Evolutionary conservation across 169 alveolate species (phyloP), one percentile per base, ranked within the genome.

Genomic region (Perkinsus marinus): DNA sequence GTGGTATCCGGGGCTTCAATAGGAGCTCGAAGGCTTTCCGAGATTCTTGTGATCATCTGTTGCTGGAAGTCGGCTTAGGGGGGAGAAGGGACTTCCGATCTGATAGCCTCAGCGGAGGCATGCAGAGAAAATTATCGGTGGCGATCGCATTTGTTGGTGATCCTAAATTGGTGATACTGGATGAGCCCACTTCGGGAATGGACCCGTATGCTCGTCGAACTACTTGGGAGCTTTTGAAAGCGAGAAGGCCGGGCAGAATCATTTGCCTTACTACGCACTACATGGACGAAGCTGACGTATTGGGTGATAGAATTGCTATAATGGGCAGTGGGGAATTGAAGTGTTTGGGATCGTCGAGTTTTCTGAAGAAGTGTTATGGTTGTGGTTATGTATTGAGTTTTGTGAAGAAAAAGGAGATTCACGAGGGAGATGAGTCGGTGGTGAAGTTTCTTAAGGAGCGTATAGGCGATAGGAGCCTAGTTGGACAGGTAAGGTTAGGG

Each of bases 141-240:
- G 97, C 98, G 10, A 13, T 96, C 39, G 97, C 98, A 16, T 92
- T 97, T 90, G 95, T 97, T n/a, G 98, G 97, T 6, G 95, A 96
- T 68, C 94, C 98, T 0, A 93, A 92, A 47, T 92, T 97, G 30
- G 94, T 97, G n/a, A 92, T 97, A 43, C 93, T 97, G 39, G 98
- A 97, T 95, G 98, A 97, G 90, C 99, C 99, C 43, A 95, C 98
- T 10, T 95, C 97, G 69, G 99, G 98, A 30, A 95, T 97, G 95
- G 99, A 97, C 91, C 94, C 95, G 34, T 93, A 94, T 3, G 95
- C 98, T 0, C 95, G 97, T 91, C 94, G 97, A 91, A 93, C 93
- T 37, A 94, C 96, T n/a, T 97, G 97, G 97, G 96, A 96, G 37
- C 92, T 96, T 93, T 95, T 97, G 38, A 94, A 96, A 90, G 92